phyloP scores from a whole-genome alignment of 352 stramenopile genomes.

The Phytophthora fragariaefolia region DNA sequence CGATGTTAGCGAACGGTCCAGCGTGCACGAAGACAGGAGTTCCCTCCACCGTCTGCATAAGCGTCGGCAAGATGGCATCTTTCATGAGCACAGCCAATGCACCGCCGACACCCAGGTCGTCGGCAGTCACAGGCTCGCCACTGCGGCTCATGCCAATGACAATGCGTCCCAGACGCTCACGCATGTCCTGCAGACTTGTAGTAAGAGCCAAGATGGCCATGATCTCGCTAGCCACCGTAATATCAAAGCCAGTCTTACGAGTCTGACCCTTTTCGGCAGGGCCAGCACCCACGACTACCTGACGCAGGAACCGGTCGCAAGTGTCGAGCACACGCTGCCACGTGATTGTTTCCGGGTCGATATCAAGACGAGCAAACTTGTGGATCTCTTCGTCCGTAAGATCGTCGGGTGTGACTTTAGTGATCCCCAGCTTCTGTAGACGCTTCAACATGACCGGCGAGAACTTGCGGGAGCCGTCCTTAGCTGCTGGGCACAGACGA shows the following conservation, averaged over 20 bases:
- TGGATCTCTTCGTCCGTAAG: constrained; percentile 94
- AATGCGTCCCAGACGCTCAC: constrained; percentile 93
- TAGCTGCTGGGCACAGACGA: constrained; percentile 82
- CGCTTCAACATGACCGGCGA: constrained; percentile 92
- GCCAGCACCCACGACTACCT: constrained; percentile 91
- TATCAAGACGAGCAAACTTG: constrained; percentile 95
- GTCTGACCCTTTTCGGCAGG: constrained; percentile 91
- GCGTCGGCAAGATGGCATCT: constrained; percentile 96
- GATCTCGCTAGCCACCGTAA: constrained; percentile 97
- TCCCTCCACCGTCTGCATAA: constrained; percentile 98
- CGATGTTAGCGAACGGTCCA: constrained; percentile 98
- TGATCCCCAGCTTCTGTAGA: constrained; percentile 96
- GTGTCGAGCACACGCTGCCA: constrained; percentile 97
- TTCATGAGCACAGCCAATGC: constrained; percentile 98
- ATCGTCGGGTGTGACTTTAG: constrained; percentile 91
- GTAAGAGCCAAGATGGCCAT: constrained; percentile 98
- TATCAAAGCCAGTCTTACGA: constrained; percentile 80
- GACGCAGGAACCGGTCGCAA: constrained; percentile 96
- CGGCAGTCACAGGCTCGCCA: constrained; percentile 93
- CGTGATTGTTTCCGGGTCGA: constrained; percentile 94
- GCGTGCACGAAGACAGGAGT: constrained; percentile 98
- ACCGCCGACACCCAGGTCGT: constrained; percentile 97
- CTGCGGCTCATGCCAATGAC: constrained; percentile 91
- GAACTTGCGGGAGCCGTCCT: constrained; percentile 90
- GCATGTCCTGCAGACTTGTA: constrained; percentile 94